Conservation (phyloP, 345 rosid genomes). For the Acer negundo region DNA sequence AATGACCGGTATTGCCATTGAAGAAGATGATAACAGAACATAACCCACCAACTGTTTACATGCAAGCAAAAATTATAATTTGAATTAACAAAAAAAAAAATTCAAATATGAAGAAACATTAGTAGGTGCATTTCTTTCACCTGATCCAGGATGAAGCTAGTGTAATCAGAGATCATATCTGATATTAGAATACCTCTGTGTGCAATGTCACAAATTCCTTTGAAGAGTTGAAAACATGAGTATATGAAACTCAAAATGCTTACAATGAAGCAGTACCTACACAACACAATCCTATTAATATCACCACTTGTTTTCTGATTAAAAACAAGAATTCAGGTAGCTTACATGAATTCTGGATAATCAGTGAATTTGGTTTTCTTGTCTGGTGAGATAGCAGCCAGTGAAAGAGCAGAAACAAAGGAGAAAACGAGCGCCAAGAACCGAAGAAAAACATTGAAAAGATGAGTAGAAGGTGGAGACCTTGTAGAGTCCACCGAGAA, state of each 20-base stretch:
- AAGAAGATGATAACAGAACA: slow-evolving; percentile 67
- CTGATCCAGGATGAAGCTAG: slow-evolving; percentile 71
- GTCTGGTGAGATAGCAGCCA: slow-evolving; percentile 41
- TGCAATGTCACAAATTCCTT: slow-evolving; percentile 68
- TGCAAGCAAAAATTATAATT: no score
- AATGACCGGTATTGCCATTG: slow-evolving; percentile 48
- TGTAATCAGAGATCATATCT: slow-evolving; percentile 61
- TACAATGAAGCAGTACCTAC: slow-evolving; percentile 67
- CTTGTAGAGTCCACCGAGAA: slow-evolving; percentile 45
- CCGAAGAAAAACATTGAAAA: slow-evolving; percentile 46
- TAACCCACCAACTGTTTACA: slow-evolving; percentile 52
- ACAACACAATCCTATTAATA: not conserved
- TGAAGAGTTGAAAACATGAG: slow-evolving; percentile 66
- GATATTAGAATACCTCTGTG: slow-evolving; percentile 66
- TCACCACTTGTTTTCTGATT: not conserved
- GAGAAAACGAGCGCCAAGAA: slow-evolving; percentile 51
- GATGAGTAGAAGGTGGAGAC: slow-evolving; percentile 37
- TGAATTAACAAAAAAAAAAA: no score
- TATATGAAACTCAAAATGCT: slow-evolving; percentile 49
- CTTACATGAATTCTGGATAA: slow-evolving; percentile 61
- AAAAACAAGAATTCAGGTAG: not conserved
- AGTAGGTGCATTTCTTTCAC: slow-evolving; percentile 21
- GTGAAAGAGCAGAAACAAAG: slow-evolving; percentile 62
- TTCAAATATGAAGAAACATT: not conserved
- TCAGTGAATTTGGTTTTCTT: slow-evolving; percentile 43